These are phyloP conservation scores for Heteromeles arbutifolia DNA, from an alignment of 306 rosid genomes.

Conservation along the genomic window DNA sequence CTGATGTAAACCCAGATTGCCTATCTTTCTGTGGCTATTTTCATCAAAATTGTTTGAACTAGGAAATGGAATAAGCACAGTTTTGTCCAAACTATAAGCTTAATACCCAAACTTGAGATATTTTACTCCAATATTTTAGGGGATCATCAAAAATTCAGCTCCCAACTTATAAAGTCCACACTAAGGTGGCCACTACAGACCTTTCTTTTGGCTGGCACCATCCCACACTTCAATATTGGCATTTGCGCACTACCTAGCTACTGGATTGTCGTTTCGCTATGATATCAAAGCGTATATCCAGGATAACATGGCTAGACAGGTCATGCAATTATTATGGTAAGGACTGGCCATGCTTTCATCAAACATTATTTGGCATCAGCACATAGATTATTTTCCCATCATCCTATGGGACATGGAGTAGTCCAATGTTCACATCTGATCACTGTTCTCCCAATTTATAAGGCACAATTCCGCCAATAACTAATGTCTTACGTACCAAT, in stretches of 20 bases:
- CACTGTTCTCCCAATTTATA: not conserved
- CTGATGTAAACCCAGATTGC: not conserved
- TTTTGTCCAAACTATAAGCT: not conserved
- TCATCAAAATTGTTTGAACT: not conserved
- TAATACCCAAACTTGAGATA: not conserved
- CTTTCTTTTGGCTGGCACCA: not conserved
- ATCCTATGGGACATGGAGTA: not conserved
- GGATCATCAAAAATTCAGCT: not conserved
- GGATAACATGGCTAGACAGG: not conserved
- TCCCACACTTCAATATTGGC: not conserved
- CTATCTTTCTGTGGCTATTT: not conserved
- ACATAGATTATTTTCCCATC: not conserved
- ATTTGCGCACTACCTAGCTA: not conserved
- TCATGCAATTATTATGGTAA: not conserved
- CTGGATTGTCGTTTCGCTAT: not conserved
- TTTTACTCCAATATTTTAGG: not conserved
- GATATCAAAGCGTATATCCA: not conserved
- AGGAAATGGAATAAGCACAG: not conserved
- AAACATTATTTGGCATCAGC: not conserved
- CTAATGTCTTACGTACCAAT: slow-evolving; percentile 41
- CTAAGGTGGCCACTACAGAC: not conserved
- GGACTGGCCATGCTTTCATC: not conserved
- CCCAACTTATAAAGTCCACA: not conserved
- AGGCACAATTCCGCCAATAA: not conserved
- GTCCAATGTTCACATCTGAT: not conserved